Evolutionary conservation across 371 early-diverging fungal genomes (phyloP), one percentile per base, ranked within the genome.

Genomic region (Gilbertella persicaria): DNA sequence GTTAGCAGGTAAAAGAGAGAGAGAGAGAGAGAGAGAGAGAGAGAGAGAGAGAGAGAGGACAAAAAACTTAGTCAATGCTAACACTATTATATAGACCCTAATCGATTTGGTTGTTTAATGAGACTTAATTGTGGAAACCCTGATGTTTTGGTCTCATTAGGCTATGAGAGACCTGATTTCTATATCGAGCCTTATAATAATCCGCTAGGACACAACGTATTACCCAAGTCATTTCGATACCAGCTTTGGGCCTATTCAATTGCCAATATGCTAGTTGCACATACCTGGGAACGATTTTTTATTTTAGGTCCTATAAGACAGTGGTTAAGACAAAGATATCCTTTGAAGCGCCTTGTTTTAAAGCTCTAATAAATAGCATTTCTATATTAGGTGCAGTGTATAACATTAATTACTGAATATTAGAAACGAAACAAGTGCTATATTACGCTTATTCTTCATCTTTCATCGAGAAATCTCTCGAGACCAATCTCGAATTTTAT

Each of bases 91-190:
- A 26, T 60, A 67, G 87, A 87, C 57, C 91, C 91, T 17, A 89
- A 89, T 61, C 37, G 69, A 20, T 69, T 90, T 39, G 81, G 83
- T 12, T 90, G 91, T 48, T 42, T 81, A 30, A 81, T 92, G 67
- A 73, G 84, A 24, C 50, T 89, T 43, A 92, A 92, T 62, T 92
- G 92, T 58, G 92, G 90, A 21, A 76, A 82, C 10, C 60, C 81
- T 0, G 64, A 74, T 19, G 74, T 68, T 2, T 50, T 84, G 4
- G 80, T 73, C 13, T 58, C 49, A 0, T 33, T 78, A 2, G 85
- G 88, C 0, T 85, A 83, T 57, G 58, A 67, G 0, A 44, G 46
- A 24, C 84, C 85, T 2, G 55, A 62, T 20, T 82, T 72, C 58
- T 42, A 66, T 9, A 88, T 89, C 26, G 72, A 67, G 45, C 69